These are phyloP conservation scores for Acanthamoeba divionensis DNA, from an alignment of 208 protist species.

Conservation along the genomic window DNA sequence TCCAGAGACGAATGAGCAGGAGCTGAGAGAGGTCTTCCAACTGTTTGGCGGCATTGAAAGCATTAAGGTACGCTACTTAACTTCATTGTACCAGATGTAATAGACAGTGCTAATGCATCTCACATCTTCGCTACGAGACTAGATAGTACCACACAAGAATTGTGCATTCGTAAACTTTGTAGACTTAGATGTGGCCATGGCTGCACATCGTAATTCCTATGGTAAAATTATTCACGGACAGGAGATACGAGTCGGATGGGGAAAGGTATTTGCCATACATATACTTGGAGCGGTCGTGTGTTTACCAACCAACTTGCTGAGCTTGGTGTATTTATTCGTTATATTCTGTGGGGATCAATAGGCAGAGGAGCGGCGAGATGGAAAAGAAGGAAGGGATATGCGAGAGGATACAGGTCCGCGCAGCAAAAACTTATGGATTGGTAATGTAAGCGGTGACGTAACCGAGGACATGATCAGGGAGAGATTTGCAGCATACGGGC, in stretches of 20 bases:
- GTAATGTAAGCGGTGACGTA: not conserved
- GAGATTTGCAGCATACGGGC: constrained; percentile 41
- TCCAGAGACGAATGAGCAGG: not conserved
- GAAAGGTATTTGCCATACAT: not conserved
- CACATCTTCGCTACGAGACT: not conserved
- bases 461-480: constrained; percentile 53
- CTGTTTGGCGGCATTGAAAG: not conserved
- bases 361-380: not conserved
- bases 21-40: constrained; percentile 34
- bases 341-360: not conserved
- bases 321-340: not conserved
- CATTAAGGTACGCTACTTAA: not conserved
- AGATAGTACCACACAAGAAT: constrained; percentile 45
- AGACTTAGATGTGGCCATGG: constrained; percentile 15
- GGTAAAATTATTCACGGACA: not conserved
- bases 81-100: not conserved
- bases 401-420: constrained; percentile 20
- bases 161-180: constrained; percentile 8
- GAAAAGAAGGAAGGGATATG: not conserved
- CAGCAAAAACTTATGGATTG: constrained; percentile 55
- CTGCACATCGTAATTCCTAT: not conserved
- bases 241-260: constrained; percentile 41
- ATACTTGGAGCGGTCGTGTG: not conserved
- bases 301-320: not conserved
- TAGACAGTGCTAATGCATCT: not conserved